Evolutionary conservation across 2,329 filamentous ascomycete species (phyloP).

Genomic region (Colletotrichum sp.): DNA sequence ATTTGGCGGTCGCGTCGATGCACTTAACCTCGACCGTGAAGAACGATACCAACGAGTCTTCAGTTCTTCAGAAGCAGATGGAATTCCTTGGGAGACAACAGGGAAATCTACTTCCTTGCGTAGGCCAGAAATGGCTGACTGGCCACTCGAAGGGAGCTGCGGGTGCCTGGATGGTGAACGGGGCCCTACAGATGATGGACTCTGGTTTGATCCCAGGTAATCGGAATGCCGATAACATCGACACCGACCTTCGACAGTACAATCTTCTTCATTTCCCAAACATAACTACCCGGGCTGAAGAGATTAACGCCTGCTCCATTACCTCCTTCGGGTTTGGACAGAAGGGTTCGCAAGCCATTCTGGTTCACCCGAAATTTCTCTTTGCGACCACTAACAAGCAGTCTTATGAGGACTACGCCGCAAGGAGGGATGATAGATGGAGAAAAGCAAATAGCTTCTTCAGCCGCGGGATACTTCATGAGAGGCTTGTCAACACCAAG

Average conservation of each 20-base stretch:
- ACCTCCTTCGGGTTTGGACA: slow-evolving; percentile 51
- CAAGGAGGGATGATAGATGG: neutral
- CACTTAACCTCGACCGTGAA: slow-evolving; percentile 44
- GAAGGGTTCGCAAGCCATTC: slow-evolving; percentile 43
- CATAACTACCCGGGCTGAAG: slow-evolving; percentile 23
- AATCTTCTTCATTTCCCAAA: slow-evolving; percentile 38
- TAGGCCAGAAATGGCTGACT: slow-evolving; percentile 41
- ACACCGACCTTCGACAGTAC: slow-evolving; percentile 30
- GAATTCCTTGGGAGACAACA: slow-evolving; percentile 34
- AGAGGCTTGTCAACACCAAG: neutral
- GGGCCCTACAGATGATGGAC: slow-evolving; percentile 38
- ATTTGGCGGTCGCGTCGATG: slow-evolving; percentile 39
- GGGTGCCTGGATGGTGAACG: slow-evolving; percentile 42
- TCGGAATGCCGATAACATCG: slow-evolving; percentile 40
- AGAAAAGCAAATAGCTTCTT: neutral
- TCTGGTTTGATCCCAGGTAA: slow-evolving; percentile 38
- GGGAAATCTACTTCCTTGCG: slow-evolving; percentile 35
- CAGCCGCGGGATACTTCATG: neutral
- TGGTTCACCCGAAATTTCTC: slow-evolving; percentile 38
- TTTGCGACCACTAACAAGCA: slow-evolving; percentile 30
- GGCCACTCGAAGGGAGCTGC: slow-evolving; percentile 44
- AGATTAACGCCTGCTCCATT: slow-evolving; percentile 39
- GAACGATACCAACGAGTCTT: slow-evolving; percentile 44
- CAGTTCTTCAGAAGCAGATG: slow-evolving; percentile 39
- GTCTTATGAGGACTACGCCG: slow-evolving; percentile 10